These are phyloP conservation scores for Telfairia occidentalis DNA, from an alignment of 331 rosid species.

Conservation along the genomic window DNA sequence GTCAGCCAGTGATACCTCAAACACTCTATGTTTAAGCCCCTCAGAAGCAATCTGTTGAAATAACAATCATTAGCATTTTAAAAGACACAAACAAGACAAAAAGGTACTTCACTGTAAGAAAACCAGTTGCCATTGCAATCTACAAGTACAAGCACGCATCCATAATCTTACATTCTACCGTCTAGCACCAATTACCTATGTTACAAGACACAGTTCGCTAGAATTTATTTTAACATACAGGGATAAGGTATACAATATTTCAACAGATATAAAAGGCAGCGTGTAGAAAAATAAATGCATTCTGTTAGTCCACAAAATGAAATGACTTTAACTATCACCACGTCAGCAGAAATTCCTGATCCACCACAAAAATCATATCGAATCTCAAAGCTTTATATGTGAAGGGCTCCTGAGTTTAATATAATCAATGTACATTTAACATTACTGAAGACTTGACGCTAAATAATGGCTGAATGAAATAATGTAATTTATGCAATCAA, in stretches of 20 bases:
- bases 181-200: background rate
- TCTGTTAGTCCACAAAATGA: background rate
- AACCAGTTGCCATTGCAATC: background rate
- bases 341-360: background rate
- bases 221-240: background rate
- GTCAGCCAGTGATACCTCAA: constrained; percentile 87
- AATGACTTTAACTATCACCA: background rate
- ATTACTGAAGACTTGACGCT: background rate
- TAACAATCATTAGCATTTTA: background rate
- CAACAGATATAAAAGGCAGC: background rate
- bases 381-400: too few relatives aligned
- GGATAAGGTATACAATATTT: too few relatives aligned
- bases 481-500: background rate
- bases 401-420: background rate
- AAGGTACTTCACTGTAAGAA: background rate
- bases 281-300: background rate
- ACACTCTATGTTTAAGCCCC: constrained; percentile 89
- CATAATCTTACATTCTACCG: background rate
- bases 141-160: background rate
- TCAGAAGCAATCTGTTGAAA: constrained; percentile 71
- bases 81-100: background rate
- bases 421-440: background rate
- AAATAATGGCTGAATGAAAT: background rate
- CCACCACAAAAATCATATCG: background rate
- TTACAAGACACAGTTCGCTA: background rate